A percentile compares a stretch with the other conserved stretches of the same genome.
These are phyloP conservation scores for Chytriomyces sp. DNA, from an alignment of 192 early-diverging fungal genomes.

Conservation along the genomic window DNA sequence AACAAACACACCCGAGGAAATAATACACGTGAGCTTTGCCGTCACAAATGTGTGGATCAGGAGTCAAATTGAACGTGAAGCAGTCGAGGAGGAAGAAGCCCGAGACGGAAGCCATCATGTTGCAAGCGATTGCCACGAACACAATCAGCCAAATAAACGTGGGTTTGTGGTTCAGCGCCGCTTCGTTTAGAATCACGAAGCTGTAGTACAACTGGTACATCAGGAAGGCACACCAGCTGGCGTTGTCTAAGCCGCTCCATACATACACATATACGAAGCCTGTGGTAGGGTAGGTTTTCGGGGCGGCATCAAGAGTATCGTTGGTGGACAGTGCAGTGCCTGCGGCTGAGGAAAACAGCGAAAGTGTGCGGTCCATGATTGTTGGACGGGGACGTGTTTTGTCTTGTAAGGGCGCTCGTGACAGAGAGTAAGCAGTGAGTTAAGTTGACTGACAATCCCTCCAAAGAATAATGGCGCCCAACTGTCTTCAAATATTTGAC, in stretches of 20 bases:
- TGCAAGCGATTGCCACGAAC: background rate
- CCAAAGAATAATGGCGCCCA: too few relatives aligned
- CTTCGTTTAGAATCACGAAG: slow-evolving; percentile 8
- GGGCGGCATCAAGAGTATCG: too few relatives aligned
- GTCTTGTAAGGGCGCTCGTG: too few relatives aligned
- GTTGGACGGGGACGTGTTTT: too few relatives aligned
- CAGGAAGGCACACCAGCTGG: slow-evolving; percentile 2
- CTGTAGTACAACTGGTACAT: slow-evolving; percentile 2
- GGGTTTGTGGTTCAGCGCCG: background rate
- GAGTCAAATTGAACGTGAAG: background rate
- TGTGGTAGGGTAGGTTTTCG: background rate
- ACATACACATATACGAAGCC: background rate
- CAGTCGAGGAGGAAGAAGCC: slow-evolving; percentile 19
- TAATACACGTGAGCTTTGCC: slow-evolving; percentile 19
- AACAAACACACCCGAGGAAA: slow-evolving; percentile 1
- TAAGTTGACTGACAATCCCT: too few relatives aligned
- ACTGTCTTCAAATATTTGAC: too few relatives aligned
- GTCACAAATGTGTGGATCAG: background rate
- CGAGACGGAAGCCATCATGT: background rate
- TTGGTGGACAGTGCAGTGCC: too few relatives aligned
- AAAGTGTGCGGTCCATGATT: too few relatives aligned
- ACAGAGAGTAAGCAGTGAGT: too few relatives aligned
- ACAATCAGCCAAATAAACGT: background rate
- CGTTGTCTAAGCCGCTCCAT: background rate
- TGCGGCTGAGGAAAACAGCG: too few relatives aligned